Evolutionary conservation across 371 early-diverging fungal genomes (phyloP).

Genomic region (Capillidium rhysosporum): DNA sequence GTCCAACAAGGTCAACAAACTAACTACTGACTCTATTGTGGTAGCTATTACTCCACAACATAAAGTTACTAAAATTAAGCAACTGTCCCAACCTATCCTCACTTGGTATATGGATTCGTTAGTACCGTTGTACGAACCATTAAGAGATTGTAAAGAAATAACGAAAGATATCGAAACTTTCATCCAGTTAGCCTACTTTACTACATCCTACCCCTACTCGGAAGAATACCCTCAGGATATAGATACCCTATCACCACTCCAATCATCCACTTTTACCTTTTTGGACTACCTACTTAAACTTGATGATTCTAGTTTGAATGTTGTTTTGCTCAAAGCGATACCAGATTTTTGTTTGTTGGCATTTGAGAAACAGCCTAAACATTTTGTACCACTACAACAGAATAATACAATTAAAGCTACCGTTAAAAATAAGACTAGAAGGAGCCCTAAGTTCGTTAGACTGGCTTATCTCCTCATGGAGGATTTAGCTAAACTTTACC

Average conservation of each 20-base stretch:
- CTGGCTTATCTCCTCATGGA: slow-evolving; percentile 25
- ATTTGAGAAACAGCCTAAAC: background rate
- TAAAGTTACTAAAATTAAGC: slow-evolving; percentile 9
- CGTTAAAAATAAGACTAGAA: background rate
- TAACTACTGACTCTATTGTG: background rate
- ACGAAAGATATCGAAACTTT: background rate
- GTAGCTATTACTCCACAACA: background rate
- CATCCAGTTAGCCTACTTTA: background rate
- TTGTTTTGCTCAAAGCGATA: background rate
- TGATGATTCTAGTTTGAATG: slow-evolving; percentile 20
- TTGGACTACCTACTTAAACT: slow-evolving; percentile 30
- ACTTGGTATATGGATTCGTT: background rate
- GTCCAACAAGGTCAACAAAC: background rate
- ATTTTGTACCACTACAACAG: no score
- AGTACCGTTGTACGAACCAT: background rate
- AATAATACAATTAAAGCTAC: no score
- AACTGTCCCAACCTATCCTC: slow-evolving; percentile 6
- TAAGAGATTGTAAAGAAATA: background rate
- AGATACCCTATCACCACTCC: background rate
- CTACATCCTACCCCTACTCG: background rate
- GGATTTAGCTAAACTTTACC: slow-evolving; percentile 30
- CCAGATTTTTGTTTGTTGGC: background rate
- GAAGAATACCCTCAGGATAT: background rate
- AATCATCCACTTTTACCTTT: slow-evolving; percentile 23
- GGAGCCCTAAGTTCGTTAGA: slow-evolving; percentile 15